A percentile compares a stretch with the other conserved stretches of the same genome.
Conservation (phyloP, 1,284 basidiomycete genomes). For the Malassezia cuniculi region DNA sequence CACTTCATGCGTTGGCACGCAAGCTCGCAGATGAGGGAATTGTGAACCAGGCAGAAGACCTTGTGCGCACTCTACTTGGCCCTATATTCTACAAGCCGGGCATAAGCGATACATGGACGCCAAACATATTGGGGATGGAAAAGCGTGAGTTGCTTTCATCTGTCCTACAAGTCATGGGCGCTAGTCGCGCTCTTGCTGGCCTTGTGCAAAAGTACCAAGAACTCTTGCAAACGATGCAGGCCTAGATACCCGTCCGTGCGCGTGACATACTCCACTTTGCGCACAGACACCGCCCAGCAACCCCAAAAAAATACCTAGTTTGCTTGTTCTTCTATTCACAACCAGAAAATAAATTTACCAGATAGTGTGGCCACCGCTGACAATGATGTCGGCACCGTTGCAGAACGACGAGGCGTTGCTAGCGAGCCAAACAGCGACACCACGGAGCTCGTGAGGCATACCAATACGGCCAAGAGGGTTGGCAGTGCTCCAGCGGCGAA, state of each 20-base stretch:
- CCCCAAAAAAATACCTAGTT: no score
- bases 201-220: slow-evolving; percentile 12
- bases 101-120: slow-evolving; percentile 10
- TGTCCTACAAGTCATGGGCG: slow-evolving; percentile 8
- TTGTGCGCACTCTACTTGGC: slow-evolving; percentile 33
- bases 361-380: slow-evolving; percentile 44
- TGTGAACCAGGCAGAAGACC: slow-evolving; percentile 35
- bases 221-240: slow-evolving; percentile 2
- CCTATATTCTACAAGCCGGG: slow-evolving; percentile 32
- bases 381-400: slow-evolving; percentile 40
- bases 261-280: no score
- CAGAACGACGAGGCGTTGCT: slow-evolving; percentile 48
- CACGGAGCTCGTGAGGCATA: slow-evolving; percentile 61
- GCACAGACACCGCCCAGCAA: no score
- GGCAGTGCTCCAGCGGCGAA: slow-evolving; percentile 59
- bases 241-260: not conserved
- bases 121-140: slow-evolving; percentile 13
- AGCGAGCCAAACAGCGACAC: slow-evolving; percentile 66
- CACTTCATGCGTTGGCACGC: slow-evolving; percentile 27
- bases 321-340: not conserved
- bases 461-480: slow-evolving; percentile 66
- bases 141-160: slow-evolving; percentile 16
- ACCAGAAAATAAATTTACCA: slow-evolving; percentile 24
- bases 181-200: not conserved
- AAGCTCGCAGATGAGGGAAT: slow-evolving; percentile 37